Conservation (phyloP, 2,329 filamentous ascomycete species). For the Fusarium sp. region DNA sequence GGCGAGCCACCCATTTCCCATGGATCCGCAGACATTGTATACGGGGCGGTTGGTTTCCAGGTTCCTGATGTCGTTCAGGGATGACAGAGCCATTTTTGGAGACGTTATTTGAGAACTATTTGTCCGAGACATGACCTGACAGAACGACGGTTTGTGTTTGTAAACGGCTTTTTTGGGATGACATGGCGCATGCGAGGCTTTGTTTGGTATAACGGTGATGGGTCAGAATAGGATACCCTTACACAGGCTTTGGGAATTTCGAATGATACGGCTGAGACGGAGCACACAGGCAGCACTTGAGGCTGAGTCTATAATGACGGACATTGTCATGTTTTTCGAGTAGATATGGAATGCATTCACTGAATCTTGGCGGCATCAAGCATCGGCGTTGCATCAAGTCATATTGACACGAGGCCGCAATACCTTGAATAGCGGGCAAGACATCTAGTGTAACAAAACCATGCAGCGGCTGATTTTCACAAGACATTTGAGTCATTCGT, state of each 20-base stretch:
- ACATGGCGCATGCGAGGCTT: conserved; percentile 40
- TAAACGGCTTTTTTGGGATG: conserved; percentile 32
- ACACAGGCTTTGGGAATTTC: conserved; percentile 14
- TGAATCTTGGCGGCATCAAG: not conserved
- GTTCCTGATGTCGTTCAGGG: conserved; percentile 69
- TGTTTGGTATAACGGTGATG: conserved; percentile 29
- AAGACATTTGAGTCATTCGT: conserved; percentile 11
- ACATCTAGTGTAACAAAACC: conserved; percentile 15
- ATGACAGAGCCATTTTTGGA: conserved; percentile 65
- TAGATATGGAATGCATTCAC: conserved; percentile 1
- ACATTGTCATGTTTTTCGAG: not conserved
- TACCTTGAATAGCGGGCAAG: conserved; percentile 7
- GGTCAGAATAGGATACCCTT: conserved; percentile 20
- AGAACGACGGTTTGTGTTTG: conserved; percentile 14
- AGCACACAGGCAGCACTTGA: conserved; percentile 14
- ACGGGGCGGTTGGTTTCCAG: conserved; percentile 67
- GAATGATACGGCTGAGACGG: conserved; percentile 8
- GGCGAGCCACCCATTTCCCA: conserved; percentile 62
- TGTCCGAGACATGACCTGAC: conserved; percentile 40
- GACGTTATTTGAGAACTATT: conserved; percentile 37
- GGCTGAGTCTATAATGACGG: conserved; percentile 13
- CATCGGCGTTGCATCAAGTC: conserved; percentile 4
- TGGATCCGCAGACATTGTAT: conserved; percentile 66
- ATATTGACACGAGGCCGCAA: conserved; percentile 9
- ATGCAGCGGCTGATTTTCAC: not conserved